Evolutionary conservation across 208 protist genomes (phyloP), one percentile per base, ranked within the genome.

Genomic region (Wallacemonas sp.): DNA sequence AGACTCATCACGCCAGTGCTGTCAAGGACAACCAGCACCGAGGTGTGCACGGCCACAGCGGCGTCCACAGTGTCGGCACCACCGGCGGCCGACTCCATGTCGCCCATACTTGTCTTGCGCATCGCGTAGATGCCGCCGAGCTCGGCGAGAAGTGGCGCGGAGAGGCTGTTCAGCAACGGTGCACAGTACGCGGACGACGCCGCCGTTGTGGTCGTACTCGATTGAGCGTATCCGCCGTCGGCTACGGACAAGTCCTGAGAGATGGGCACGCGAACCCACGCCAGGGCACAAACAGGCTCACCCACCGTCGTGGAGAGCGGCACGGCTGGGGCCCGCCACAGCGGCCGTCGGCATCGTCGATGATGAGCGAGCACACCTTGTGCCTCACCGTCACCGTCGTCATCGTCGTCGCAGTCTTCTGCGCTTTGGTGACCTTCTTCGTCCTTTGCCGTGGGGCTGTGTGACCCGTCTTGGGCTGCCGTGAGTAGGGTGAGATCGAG

Each of bases 1-100:
- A 80, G 72, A 65, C 76, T 76, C 27, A 92, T 33, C 8, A 57
- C 44, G n/a, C 86, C 86, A n/a, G 54, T 46, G 15, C 60, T 55
- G 53, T 81, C 81, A 21, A 92, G 44, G 3, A 92, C 54, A 12
- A 85, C 41, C 3, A 92, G 67, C 33, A 89, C 26, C 9, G 80
- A 70, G 0, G 50, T 57, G n/a, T 19, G 24, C 22, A 30, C 5
- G 26, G 24, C 24, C 5, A n/a, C 24, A 26, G 19, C 24, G 24
- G 26, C 45, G 24, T 26, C 24, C n/a, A n/a, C n/a, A n/a, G n/a
- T n/a, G 24, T 53, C 45, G 9, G 10, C 41, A 17, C 50, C n/a
- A n/a, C n/a, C n/a, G n/a, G n/a, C n/a, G n/a, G n/a, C n/a, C n/a
- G n/a, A n/a, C n/a, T n/a, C n/a, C n/a, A n/a, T n/a, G n/a, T n/a